Evolutionary conservation across 2,329 filamentous ascomycete species (phyloP).

Genomic region (Ophiosphaerella korrae): DNA sequence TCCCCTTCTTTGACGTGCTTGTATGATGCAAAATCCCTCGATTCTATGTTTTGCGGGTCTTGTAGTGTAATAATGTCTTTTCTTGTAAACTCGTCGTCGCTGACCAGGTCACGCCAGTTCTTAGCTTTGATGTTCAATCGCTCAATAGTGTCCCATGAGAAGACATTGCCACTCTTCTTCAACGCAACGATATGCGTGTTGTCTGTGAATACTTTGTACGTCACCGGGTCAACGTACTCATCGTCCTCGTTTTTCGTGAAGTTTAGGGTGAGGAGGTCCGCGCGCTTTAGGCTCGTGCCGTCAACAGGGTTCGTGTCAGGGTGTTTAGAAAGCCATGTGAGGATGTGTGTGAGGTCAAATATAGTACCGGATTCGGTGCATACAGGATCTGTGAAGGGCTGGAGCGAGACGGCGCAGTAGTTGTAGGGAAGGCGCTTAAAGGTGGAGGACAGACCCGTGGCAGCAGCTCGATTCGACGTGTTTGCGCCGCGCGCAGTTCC

Average conservation of each 20-base stretch:
- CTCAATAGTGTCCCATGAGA: conserved; percentile 94
- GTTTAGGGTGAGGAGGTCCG: conserved; percentile 87
- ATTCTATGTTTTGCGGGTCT: conserved; percentile 87
- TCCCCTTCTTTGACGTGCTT: conserved; percentile 87
- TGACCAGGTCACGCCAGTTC: conserved; percentile 90
- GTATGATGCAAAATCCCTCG: conserved; percentile 83
- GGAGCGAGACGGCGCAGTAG: conserved; percentile 93
- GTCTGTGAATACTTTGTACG: conserved; percentile 96
- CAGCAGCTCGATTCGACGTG: conserved; percentile 59
- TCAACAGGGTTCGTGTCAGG: conserved; percentile 90
- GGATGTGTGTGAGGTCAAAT: conserved; percentile 93
- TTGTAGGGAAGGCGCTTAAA: conserved; percentile 96
- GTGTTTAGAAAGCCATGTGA: conserved; percentile 92
- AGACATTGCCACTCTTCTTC: conserved; percentile 87
- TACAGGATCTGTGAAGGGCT: conserved; percentile 93
- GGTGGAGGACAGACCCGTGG: conserved; percentile 58
- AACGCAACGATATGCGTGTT: conserved; percentile 96
- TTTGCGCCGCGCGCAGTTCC: conserved; percentile 77
- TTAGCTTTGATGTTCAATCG: conserved; percentile 95
- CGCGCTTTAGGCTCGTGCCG: conserved; percentile 75
- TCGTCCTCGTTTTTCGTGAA: conserved; percentile 90
- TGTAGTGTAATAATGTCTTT: conserved; percentile 96
- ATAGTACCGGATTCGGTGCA: conserved; percentile 87
- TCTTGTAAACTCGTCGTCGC: conserved; percentile 82
- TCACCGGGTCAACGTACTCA: conserved; percentile 94